phyloP scores from a whole-genome alignment of 2,329 filamentous ascomycete species.

The Pestalotiopsis sp. region DNA sequence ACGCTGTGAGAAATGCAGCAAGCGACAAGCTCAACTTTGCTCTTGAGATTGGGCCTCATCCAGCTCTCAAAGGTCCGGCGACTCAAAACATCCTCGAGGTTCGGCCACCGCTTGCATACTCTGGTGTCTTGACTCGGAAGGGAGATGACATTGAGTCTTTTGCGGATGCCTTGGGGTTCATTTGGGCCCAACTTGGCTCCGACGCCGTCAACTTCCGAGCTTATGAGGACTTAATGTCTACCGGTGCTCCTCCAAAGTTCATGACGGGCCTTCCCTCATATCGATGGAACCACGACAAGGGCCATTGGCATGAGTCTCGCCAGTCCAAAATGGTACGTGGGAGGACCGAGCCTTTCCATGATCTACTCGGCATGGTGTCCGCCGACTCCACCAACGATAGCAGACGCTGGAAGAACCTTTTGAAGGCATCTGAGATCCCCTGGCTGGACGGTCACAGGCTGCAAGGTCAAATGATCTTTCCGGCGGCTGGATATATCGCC shows the following conservation, averaged over 20 bases:
- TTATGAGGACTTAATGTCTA: neutral
- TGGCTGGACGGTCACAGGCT: constrained; percentile 41
- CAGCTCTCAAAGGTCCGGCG: constrained; percentile 43
- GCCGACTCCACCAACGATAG: constrained; percentile 30
- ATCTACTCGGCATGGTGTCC: constrained; percentile 32
- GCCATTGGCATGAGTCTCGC: constrained; percentile 41
- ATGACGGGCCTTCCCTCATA: neutral
- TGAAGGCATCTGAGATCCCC: constrained; percentile 33
- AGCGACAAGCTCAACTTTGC: constrained; percentile 17
- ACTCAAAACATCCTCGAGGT: constrained; percentile 23
- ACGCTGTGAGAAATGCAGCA: constrained; percentile 16
- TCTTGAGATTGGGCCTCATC: constrained; percentile 40
- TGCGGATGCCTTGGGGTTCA: neutral
- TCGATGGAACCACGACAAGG: constrained; percentile 31
- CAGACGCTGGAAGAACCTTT: constrained; percentile 35
- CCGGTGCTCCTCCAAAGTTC: neutral
- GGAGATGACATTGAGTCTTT: neutral
- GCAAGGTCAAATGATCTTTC: constrained; percentile 41
- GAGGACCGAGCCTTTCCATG: constrained; percentile 22
- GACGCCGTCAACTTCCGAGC: neutral
- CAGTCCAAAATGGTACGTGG: constrained; percentile 36
- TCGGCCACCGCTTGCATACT: neutral
- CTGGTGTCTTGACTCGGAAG: neutral
- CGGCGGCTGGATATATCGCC: constrained; percentile 42
- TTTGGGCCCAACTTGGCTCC: neutral